These are phyloP conservation scores for Cydonia oblonga DNA, from an alignment of 331 rosid genomes.

Conservation along the genomic window DNA sequence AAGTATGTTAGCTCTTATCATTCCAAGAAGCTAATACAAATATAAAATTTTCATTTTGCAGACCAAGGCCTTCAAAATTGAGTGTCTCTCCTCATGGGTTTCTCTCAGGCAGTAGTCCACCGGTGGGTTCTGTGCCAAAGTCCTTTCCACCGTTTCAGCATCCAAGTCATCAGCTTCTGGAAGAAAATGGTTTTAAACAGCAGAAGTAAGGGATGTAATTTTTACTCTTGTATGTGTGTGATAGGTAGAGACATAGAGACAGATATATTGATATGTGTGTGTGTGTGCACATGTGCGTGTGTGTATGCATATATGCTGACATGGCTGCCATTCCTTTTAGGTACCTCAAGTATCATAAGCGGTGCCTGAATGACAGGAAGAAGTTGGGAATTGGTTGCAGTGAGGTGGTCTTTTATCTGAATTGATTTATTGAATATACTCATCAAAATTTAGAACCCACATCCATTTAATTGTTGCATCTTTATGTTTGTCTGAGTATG, in stretches of 20 bases:
- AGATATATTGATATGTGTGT: background rate
- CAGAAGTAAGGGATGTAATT: conserved; percentile 62
- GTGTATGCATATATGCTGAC: background rate
- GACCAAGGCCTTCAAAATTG: conserved; percentile 64
- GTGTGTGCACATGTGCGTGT: no score
- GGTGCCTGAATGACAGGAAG: conserved; percentile 83
- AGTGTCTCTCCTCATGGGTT: conserved; percentile 80
- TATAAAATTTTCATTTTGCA: conserved; percentile 32
- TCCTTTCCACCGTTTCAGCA: conserved; percentile 95
- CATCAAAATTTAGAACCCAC: background rate
- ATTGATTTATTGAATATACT: background rate
- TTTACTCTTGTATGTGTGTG: background rate
- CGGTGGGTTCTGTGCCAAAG: conserved; percentile 91
- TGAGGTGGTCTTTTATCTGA: conserved; percentile 56
- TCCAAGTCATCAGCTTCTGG: conserved; percentile 95
- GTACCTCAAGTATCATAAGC: conserved; percentile 69
- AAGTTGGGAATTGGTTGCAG: conserved; percentile 96
- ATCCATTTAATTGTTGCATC: background rate
- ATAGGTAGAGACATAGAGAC: background rate
- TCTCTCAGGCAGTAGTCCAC: conserved; percentile 70
- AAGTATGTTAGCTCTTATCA: conserved; percentile 1
- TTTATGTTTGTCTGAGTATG: background rate
- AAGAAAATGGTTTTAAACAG: conserved; percentile 92
- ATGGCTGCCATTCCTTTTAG: conserved; percentile 38
- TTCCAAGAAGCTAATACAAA: conserved; percentile 11